These are phyloP conservation scores for Priceomyces fermenticarens DNA, from an alignment of 805 yeast species.

Conservation along the genomic window DNA sequence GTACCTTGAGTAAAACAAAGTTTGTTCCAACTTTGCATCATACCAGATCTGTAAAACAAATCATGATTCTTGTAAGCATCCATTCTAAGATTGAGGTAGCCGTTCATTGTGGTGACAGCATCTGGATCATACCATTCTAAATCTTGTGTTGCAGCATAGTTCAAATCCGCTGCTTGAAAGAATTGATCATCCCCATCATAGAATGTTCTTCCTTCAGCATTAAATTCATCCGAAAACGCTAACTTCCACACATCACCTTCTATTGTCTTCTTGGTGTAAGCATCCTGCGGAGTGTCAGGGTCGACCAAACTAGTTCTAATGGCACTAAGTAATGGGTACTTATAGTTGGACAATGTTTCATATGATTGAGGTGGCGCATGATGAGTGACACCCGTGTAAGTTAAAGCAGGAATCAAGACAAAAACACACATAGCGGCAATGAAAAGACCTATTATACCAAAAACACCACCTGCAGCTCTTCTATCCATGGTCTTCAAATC, in stretches of 20 bases:
- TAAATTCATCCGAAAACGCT: conserved; percentile 90
- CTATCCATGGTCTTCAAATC: conserved; percentile 68
- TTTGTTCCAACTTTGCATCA: conserved; percentile 91
- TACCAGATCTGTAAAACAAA: conserved; percentile 81
- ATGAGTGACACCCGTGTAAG: conserved; percentile 67
- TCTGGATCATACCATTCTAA: conserved; percentile 96
- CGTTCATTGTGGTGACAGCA: conserved; percentile 74
- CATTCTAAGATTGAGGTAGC: conserved; percentile 64
- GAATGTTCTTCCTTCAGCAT: conserved; percentile 84
- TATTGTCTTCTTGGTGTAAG: conserved; percentile 46
- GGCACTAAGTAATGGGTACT: conserved; percentile 54
- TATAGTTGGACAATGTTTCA: conserved; percentile 50
- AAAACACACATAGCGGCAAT: conserved; percentile 67
- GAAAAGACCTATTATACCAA: conserved; percentile 57
- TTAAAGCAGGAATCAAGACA: conserved; percentile 76
- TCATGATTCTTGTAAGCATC: conserved; percentile 83
- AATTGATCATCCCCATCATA: conserved; percentile 90
- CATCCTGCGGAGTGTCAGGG: conserved; percentile 63
- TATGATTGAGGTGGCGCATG: conserved; percentile 27
- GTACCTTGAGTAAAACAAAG: conserved; percentile 84
- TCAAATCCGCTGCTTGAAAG: conserved; percentile 79
- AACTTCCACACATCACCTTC: conserved; percentile 70
- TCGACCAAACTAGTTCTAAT: conserved; percentile 62
- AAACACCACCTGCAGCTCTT: conserved; percentile 56
- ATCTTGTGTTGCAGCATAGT: conserved; percentile 85